Percentiles rank a stretch among this genome's conserved stretches.
phyloP scores from a whole-genome alignment of 345 rosid species.

The Anacardium occidentale region DNA sequence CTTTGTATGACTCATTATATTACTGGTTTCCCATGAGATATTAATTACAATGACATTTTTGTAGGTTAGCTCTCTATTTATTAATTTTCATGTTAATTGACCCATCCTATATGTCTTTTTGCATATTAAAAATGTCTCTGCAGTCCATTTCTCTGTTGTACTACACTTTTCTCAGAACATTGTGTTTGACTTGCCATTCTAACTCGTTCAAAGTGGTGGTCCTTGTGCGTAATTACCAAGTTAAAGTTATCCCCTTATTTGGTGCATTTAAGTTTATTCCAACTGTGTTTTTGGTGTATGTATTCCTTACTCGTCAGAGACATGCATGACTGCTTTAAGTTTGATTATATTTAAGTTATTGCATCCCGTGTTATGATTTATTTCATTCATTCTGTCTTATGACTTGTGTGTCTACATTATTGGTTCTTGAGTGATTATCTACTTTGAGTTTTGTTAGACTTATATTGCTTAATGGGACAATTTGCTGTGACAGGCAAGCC shows the following conservation, averaged over 20 bases:
- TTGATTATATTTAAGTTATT: background rate
- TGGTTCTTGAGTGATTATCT: background rate
- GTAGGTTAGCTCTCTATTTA: constrained; percentile 50
- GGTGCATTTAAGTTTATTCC: no score
- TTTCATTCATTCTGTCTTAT: background rate
- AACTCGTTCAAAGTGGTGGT: no score
- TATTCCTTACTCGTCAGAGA: background rate
- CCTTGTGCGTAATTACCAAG: background rate
- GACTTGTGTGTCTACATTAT: background rate
- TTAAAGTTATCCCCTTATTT: background rate
- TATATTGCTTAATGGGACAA: background rate
- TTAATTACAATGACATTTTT: no score
- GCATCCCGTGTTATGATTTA: background rate
- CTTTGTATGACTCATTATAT: no score
- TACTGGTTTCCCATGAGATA: no score
- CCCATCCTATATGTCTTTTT: background rate
- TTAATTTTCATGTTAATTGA: constrained; percentile 11
- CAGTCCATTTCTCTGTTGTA: constrained; percentile 1
- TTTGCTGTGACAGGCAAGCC: background rate
- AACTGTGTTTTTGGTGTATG: background rate
- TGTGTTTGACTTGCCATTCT: background rate
- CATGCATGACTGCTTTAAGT: background rate
- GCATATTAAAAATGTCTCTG: background rate
- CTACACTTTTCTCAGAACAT: background rate
- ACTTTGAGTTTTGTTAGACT: background rate